These are phyloP conservation scores for Globisporangium uncinulatum DNA, from an alignment of 352 stramenopile genomes.

Conservation along the genomic window DNA sequence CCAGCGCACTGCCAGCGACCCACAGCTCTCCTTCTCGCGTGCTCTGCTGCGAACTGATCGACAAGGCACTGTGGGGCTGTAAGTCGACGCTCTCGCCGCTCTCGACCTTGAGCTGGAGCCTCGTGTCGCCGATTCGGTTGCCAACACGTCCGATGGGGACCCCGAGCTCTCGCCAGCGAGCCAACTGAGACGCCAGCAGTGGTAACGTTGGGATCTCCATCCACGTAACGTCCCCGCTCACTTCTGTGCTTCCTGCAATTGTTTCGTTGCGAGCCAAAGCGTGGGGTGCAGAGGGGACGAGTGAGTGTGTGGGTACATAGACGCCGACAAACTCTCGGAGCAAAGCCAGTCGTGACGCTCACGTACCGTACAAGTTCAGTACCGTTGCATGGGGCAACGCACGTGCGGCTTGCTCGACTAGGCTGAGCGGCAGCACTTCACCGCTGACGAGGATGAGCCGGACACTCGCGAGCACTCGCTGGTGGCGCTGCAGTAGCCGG, in stretches of 20 bases:
- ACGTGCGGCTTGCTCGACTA: conserved; percentile 16
- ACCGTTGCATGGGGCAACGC: conserved; percentile 26
- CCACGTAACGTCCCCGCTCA: conserved; percentile 55
- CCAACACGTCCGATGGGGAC: conserved; percentile 35
- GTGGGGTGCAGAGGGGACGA: too few species aligned
- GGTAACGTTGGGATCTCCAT: conserved; percentile 27
- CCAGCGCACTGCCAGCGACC: conserved; percentile 26
- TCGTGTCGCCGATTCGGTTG: conserved; percentile 20
- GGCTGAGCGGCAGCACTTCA: conserved; percentile 26
- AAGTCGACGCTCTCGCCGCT: not conserved
- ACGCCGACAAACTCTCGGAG: too few species aligned
- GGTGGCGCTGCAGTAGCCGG: conserved; percentile 11
- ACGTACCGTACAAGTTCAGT: conserved; percentile 56
- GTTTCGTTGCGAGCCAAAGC: too few species aligned
- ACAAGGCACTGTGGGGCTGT: not conserved
- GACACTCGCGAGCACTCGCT: conserved; percentile 15
- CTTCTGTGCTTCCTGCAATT: conserved; percentile 43
- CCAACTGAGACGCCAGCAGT: conserved; percentile 11
- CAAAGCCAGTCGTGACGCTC: not conserved
- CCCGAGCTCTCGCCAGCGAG: conserved; percentile 26
- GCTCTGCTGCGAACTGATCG: too few species aligned
- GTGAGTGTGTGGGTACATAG: too few species aligned
- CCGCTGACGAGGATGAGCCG: conserved; percentile 47
- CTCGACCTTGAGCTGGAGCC: conserved; percentile 18
- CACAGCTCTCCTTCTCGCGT: conserved; percentile 24